Base-by-base conservation (phyloP, 2,329 filamentous ascomycete genomes). In the Stemphylium vesicarium region DNA sequence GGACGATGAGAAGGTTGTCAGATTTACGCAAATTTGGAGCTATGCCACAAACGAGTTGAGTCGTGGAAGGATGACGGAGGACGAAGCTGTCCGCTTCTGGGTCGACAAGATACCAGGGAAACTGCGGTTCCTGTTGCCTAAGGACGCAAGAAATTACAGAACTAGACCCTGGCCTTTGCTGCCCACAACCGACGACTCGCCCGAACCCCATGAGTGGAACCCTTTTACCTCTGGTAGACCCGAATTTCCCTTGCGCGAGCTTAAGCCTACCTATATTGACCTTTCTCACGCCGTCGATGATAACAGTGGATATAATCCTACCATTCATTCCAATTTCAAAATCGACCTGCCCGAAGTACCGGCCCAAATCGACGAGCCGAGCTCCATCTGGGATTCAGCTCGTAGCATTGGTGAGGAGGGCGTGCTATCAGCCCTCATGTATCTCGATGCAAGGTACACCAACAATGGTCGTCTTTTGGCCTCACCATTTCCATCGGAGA, bases 31-130 rank as follows among this genome's bases (percentile, higher is more conserved):
- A 32, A 71, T 61, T 4, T 76, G 73, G 73, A 40, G 57, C 1
- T 59, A 76, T 64, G 68, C 68, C 2, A 63, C 59, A 8, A 63
- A 64, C 1, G 47, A 65, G 1, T 56, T 75, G 2, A 73, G 70
- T 18, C 41, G 53, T n/a, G 20, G 29, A 3, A 57, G 71, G 4
- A 68, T 77, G 65, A 59, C 43, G n/a, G 4, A 43, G 1, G 53
- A 62, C 7, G 75, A 78, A 59, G 70, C 70, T 10, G 26, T 56
- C 3, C 50, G 62, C 7, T 74, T 68, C 37, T 77, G 75, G 74
- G 44, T 29, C 7, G 20, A 40, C 1, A 39, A 36, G 11, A 9
- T 36, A 8, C 60, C 53, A 11, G 3, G 16, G 0, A 0, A 45
- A 7, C 9, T 29, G 9, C 26, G 26, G 9, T 29, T 7, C 8